Evolutionary conservation across 768 basidiomycete species (phyloP), one percentile per base, ranked within the genome.

Genomic region (Scleroderma bovista): DNA sequence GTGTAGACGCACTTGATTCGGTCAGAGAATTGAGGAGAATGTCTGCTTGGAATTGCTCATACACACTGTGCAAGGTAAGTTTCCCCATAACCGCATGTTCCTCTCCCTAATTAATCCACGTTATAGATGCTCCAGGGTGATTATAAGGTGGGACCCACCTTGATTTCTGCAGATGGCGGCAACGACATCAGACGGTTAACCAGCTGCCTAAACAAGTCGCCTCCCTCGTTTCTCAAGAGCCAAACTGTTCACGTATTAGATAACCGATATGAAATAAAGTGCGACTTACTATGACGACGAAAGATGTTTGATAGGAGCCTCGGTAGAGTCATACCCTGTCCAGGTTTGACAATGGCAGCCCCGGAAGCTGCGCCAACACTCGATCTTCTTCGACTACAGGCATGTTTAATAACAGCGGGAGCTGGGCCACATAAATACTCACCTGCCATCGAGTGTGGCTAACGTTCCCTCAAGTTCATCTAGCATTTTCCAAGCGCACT

Each of bases 1-100:
- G 10, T 51, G 32, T 23, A 38, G 15, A 70, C 90, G 32, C 59
- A 95, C 93, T 84, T 1, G 95, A 95, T 63, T 98, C 95, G 0
- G 86, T 79, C 20, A 97, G 70, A 16, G 93, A 93, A 60, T 86
- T 93, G 51, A 96, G 72, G 63, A 93, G 88, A 72, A 96, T 88
- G 62, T 97, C 93, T 0, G 81, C 76, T 29, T 80, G 80, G 72
- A 95, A 91, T 7, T 81, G 82, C 33, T 77, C 76, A 56, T 93
- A 84, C 1, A 86, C 87, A 23, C 84, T 79, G 46, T 88, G 81
- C 24, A 97, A 68, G 1, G 82, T 83, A n/a, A 95, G 69, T 55
- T 80, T 84, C 1, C 86, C 93, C 60, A 89, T 75, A 0, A 96
- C 69, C 3, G 78, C 75, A 56, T 80, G 79, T 60, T 90, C 83